Conservation (phyloP, 805 yeast genomes). For the Zygosaccharomyces kombuchaensis region DNA sequence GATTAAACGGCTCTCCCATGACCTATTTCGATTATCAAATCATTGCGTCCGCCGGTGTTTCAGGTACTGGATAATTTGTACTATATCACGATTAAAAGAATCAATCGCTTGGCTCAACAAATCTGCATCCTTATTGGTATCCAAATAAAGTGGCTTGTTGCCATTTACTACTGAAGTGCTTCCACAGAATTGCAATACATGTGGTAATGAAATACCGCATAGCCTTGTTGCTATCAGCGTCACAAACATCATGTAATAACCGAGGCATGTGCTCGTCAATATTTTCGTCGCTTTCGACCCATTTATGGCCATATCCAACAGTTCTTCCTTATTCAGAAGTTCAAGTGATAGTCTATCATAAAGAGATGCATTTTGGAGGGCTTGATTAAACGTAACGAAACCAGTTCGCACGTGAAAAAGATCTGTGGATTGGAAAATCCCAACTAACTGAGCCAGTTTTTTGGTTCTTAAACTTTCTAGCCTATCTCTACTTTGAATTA, state of each 20-base stretch:
- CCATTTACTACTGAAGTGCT: constrained; percentile 26
- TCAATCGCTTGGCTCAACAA: constrained; percentile 19
- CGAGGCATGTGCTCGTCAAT: constrained; percentile 23
- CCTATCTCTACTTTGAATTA: constrained; percentile 18
- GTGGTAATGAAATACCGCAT: constrained; percentile 22
- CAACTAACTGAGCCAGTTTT: constrained; percentile 20
- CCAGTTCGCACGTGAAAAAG: constrained; percentile 15
- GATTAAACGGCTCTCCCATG: constrained; percentile 54
- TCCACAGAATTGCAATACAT: constrained; percentile 24
- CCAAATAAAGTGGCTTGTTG: constrained; percentile 22
- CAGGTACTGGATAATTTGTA: constrained; percentile 30
- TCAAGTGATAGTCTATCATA: constrained; percentile 12
- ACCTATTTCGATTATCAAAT: constrained; percentile 47
- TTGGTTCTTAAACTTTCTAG: constrained; percentile 15
- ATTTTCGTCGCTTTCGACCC: constrained; percentile 10
- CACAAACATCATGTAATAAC: constrained; percentile 28
- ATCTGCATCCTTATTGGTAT: constrained; percentile 14
- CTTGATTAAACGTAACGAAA: constrained; percentile 8
- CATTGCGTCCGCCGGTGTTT: constrained; percentile 44
- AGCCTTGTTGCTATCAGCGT: constrained; percentile 20
- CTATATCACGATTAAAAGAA: constrained; percentile 23
- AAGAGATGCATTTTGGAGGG: constrained; percentile 1
- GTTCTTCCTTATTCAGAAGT: constrained; percentile 8
- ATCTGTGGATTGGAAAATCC: constrained; percentile 13
- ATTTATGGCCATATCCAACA: constrained; percentile 9